A percentile compares a stretch with the other conserved stretches of the same genome.
Evolutionary conservation across 176 grass and related monocot species (phyloP).

Genomic region (Cenchrus americanus): DNA sequence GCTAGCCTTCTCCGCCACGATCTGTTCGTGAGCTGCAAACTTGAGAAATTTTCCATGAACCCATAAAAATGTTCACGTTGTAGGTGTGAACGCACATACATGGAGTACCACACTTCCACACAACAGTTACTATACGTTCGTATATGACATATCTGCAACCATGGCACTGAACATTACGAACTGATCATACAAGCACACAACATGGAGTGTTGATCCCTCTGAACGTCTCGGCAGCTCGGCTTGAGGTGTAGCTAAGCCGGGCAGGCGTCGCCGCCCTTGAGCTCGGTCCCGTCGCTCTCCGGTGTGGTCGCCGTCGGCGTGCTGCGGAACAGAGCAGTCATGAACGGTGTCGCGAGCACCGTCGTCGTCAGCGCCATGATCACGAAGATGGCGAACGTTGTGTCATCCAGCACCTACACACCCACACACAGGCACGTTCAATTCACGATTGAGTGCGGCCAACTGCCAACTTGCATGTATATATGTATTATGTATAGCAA

Average conservation of each 20-base stretch:
- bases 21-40: not conserved
- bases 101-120: not conserved
- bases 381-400: slow-evolving; percentile 82
- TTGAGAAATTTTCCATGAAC: not conserved
- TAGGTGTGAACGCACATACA: not conserved
- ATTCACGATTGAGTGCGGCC: too few species aligned
- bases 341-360: slow-evolving; percentile 43
- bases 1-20: not conserved
- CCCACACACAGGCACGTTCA: not conserved
- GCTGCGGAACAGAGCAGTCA: slow-evolving; percentile 40
- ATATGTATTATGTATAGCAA: not conserved
- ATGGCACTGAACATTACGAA: not conserved
- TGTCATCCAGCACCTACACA: slow-evolving; percentile 77
- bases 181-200: not conserved
- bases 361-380: slow-evolving; percentile 70
- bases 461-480: not conserved
- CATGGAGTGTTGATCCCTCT: not conserved
- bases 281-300: slow-evolving; percentile 4
- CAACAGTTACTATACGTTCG: not conserved
- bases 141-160: not conserved
- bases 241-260: slow-evolving; percentile 8
- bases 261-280: slow-evolving; percentile 39
- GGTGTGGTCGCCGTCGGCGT: slow-evolving; percentile 28
- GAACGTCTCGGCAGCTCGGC: not conserved
- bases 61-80: not conserved